Evolutionary conservation across 176 grass and related monocot genomes (phyloP).

Genomic region (Paspalum notatum): DNA sequence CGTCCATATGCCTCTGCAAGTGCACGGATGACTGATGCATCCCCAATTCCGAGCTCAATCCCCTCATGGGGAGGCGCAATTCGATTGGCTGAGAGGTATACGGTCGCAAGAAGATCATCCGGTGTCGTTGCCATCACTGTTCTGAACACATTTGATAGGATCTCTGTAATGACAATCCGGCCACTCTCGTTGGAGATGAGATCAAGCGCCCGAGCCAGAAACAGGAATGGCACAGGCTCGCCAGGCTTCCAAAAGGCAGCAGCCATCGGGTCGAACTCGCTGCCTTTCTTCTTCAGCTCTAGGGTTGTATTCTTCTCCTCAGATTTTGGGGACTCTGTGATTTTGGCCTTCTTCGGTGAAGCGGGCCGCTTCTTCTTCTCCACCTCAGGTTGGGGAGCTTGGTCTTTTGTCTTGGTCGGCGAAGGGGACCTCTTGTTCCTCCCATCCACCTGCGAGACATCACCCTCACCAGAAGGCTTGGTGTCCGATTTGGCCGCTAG

Average conservation of each 20-base stretch:
- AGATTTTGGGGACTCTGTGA: conserved; percentile 13
- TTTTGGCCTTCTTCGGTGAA: conserved; percentile 42
- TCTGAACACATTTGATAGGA: conserved; percentile 87
- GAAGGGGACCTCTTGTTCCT: conserved; percentile 18
- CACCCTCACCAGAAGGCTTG: conserved; percentile 35
- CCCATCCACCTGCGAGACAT: conserved; percentile 10
- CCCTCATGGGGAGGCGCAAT: conserved; percentile 94
- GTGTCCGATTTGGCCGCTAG: conserved; percentile 53
- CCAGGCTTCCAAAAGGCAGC: conserved; percentile 77
- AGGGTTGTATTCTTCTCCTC: conserved; percentile 53
- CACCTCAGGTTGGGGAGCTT: conserved; percentile 29
- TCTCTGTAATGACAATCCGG: conserved; percentile 82
- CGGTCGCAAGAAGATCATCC: conserved; percentile 76
- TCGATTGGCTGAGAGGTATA: conserved; percentile 87
- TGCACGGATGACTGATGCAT: conserved; percentile 83
- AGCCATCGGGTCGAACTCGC: conserved; percentile 68
- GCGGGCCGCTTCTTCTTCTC: conserved; percentile 37
- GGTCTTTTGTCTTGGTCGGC: conserved; percentile 31
- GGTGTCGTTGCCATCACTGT: conserved; percentile 83
- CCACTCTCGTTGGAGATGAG: conserved; percentile 92
- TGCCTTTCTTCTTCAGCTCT: conserved; percentile 85
- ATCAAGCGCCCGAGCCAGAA: conserved; percentile 80
- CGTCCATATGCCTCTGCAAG: conserved; percentile 93
- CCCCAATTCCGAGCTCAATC: conserved; percentile 92
- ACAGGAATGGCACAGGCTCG: conserved; percentile 84